Evolutionary conservation across 2,329 filamentous ascomycete species (phyloP).

Genomic region (Grosmannia serpens): DNA sequence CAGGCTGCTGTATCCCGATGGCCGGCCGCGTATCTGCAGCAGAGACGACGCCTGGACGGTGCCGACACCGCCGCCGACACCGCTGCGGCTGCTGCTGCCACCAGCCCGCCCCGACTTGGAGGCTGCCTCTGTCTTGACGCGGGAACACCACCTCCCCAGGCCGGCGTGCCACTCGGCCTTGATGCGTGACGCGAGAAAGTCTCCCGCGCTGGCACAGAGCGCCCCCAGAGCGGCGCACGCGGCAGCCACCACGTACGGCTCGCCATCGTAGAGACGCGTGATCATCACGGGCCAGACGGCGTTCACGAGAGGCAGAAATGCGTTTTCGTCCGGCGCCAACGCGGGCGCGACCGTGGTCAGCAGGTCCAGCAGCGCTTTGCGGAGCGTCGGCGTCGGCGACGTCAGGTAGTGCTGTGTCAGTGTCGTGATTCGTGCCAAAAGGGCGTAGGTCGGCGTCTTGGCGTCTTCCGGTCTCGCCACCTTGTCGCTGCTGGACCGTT

Average conservation of each 20-base stretch:
- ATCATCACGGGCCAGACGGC: slow-evolving; percentile 78
- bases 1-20: neutral
- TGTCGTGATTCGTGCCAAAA: slow-evolving; percentile 69
- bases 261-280: slow-evolving; percentile 52
- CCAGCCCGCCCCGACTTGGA: slow-evolving; percentile 7
- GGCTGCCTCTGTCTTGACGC: slow-evolving; percentile 28
- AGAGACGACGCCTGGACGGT: neutral
- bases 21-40: neutral
- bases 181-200: slow-evolving; percentile 69
- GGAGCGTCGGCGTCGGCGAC: slow-evolving; percentile 66
- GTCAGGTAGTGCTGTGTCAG: slow-evolving; percentile 87
- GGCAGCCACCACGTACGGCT: slow-evolving; percentile 57
- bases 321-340: slow-evolving; percentile 65
- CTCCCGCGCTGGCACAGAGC: slow-evolving; percentile 62
- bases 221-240: slow-evolving; percentile 57
- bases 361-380: slow-evolving; percentile 66
- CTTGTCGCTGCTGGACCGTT: slow-evolving; percentile 16
- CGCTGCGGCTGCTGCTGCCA: slow-evolving; percentile 2
- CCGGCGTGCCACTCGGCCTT: slow-evolving; percentile 56
- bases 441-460: slow-evolving; percentile 63
- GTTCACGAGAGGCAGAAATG: slow-evolving; percentile 81
- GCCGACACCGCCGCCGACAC: neutral
- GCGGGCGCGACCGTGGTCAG: slow-evolving; percentile 61
- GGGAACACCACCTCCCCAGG: slow-evolving; percentile 36
- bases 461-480: slow-evolving; percentile 31